Conservation (phyloP, 345 rosid genomes). For the Physaria fendleri region DNA sequence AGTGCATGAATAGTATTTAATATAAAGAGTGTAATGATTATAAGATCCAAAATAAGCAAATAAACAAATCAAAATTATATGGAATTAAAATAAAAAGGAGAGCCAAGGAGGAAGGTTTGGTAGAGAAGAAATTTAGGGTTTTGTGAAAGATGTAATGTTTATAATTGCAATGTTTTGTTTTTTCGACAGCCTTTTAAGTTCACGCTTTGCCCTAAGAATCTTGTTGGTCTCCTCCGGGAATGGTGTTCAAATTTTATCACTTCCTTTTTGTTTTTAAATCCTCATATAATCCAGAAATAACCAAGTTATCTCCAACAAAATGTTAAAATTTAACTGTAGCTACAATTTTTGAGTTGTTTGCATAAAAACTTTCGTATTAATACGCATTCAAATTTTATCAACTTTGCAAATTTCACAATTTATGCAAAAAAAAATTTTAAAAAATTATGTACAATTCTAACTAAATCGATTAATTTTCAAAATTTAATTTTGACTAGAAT, state of each 20-base stretch:
- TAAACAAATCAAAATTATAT: slow-evolving; percentile 14
- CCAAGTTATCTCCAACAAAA: neutral
- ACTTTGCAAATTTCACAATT: too few relatives aligned
- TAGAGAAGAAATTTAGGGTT: slow-evolving; percentile 31
- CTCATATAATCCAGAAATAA: neutral
- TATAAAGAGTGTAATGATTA: slow-evolving; percentile 28
- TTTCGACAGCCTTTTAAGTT: slow-evolving; percentile 30
- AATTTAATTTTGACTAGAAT: too few relatives aligned
- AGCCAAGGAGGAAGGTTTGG: slow-evolving; percentile 35
- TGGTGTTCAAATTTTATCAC: slow-evolving; percentile 22
- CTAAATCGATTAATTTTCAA: too few relatives aligned
- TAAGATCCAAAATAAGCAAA: slow-evolving; percentile 18
- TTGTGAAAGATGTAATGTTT: slow-evolving; percentile 31
- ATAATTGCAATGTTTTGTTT: slow-evolving; percentile 20
- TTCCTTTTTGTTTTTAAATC: neutral
- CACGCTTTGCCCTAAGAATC: slow-evolving; percentile 33
- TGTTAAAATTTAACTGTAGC: slow-evolving; percentile 1
- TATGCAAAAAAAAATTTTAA: too few relatives aligned
- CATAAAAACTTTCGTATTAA: too few relatives aligned
- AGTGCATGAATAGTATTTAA: slow-evolving; percentile 11
- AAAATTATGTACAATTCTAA: too few relatives aligned
- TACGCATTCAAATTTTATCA: too few relatives aligned
- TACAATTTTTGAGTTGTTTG: too few relatives aligned
- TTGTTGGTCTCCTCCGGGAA: slow-evolving; percentile 33
- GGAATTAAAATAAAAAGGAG: slow-evolving; percentile 31